Evolutionary conservation across 495 filamentous ascomycete genomes (phyloP).

Genomic region (Aspergillus avenaceus): DNA sequence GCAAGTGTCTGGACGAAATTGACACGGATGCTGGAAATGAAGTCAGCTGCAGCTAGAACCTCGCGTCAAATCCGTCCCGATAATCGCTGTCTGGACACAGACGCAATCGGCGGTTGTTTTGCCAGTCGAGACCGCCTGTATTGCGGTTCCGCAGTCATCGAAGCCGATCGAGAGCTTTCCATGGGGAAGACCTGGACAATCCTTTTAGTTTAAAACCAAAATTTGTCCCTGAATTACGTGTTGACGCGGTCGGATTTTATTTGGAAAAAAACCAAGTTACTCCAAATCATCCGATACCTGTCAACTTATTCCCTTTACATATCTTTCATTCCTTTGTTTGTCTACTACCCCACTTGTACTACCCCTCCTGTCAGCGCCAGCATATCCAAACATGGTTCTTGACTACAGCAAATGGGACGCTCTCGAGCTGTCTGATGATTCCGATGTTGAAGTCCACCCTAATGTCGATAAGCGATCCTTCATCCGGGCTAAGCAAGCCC

Average conservation of each 20-base stretch:
- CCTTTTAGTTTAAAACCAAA: constrained; percentile 6
- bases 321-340: neutral
- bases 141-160: constrained; percentile 16
- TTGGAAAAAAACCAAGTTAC: too few relatives aligned
- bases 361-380: constrained; percentile 15
- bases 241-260: too few relatives aligned
- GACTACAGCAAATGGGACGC: constrained; percentile 98
- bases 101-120: constrained; percentile 25
- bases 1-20: neutral
- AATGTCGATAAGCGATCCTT: constrained; percentile 99
- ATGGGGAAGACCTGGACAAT: constrained; percentile 9
- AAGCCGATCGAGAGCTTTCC: constrained; percentile 38
- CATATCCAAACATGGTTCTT: constrained; percentile 65
- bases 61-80: constrained; percentile 6
- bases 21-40: neutral
- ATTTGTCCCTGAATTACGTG: too few relatives aligned
- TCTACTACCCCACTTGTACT: constrained; percentile 11
- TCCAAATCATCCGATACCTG: too few relatives aligned
- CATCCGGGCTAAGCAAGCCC: constrained; percentile 95
- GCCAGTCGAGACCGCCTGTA: constrained; percentile 28
- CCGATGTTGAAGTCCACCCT: constrained; percentile 96
- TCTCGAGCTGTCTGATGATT: constrained; percentile 95
- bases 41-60: constrained; percentile 1
- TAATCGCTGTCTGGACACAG: constrained; percentile 11
- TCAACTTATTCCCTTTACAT: neutral